A percentile compares a stretch with the other conserved stretches of the same genome.
Evolutionary conservation across 1,284 basidiomycete species (phyloP).

Genomic region (Butyriboletus appendiculatus): DNA sequence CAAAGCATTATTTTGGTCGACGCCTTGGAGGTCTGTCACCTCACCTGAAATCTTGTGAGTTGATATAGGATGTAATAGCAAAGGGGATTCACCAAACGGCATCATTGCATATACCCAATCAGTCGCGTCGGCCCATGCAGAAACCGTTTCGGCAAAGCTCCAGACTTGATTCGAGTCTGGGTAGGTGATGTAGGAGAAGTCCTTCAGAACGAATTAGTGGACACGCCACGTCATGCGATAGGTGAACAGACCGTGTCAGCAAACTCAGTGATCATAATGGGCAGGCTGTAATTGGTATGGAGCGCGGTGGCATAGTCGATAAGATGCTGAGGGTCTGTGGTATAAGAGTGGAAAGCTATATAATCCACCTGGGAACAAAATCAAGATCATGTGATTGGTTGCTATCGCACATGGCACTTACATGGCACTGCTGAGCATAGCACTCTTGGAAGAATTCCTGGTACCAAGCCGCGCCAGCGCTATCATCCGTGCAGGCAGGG

Average conservation of each 20-base stretch:
- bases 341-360: slow-evolving; percentile 65
- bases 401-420: too few relatives aligned
- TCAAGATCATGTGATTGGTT: not conserved
- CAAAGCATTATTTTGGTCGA: slow-evolving; percentile 62
- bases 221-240: too few relatives aligned
- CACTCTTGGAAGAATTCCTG: slow-evolving; percentile 58
- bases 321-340: slow-evolving; percentile 46
- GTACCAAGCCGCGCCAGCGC: slow-evolving; percentile 60
- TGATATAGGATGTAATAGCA: not conserved
- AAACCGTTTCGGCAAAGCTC: slow-evolving; percentile 55
- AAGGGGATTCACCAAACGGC: slow-evolving; percentile 50
- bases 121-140: slow-evolving; percentile 56
- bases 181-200: slow-evolving; percentile 62
- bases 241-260: slow-evolving; percentile 53
- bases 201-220: slow-evolving; percentile 38
- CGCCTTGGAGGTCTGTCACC: slow-evolving; percentile 65
- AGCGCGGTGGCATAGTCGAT: slow-evolving; percentile 52
- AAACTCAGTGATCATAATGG: slow-evolving; percentile 69
- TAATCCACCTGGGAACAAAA: slow-evolving; percentile 46
- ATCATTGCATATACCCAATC: too few relatives aligned
- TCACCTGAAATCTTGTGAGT: slow-evolving; percentile 43
- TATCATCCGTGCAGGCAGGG: slow-evolving; percentile 68
- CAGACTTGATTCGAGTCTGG: slow-evolving; percentile 47
- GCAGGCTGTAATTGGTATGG: slow-evolving; percentile 47
- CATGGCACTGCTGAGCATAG: too few relatives aligned